Evolutionary conservation across 2,329 filamentous ascomycete genomes (phyloP), one percentile per base, ranked within the genome.

Genomic region (Ceratocystis destructans): DNA sequence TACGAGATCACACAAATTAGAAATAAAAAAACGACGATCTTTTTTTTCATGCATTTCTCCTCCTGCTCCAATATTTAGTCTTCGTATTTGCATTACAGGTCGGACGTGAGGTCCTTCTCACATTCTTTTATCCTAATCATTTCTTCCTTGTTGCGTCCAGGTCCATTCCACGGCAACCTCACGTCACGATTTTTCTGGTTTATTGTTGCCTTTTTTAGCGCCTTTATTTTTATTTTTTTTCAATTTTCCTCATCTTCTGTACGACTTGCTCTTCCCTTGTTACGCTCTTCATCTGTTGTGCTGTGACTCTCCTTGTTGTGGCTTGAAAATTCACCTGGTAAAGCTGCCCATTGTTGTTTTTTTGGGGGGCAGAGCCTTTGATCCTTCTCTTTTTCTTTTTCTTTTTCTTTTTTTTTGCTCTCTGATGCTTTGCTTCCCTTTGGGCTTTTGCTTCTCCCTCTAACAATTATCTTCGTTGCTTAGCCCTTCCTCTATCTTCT

Each of bases 1-100:
- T 20, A 10, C 55, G 15, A 59, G 25, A 8, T 3, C 28, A 37
- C 55, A 59, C 20, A 25, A 31, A 59, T 37, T 7, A 33, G 33
- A 33, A 57, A 57, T 5, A 37, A 37, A 20, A 59, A 59, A 20
- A 59, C 55, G 55, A 37, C 55, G 55, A 59, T 59, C 55, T 59
- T 59, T n/a, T 55, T 22, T 28, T 15, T 55, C 20, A 0, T 15
- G 1, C 15, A 17, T 17, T 15, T 25, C 12, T 28, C 50, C 12
- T 25, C 22, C 20, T 6, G 12, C 22, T 33, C 5, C 28, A n/a
- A n/a, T 22, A 22, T 22, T 48, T 10, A n/a, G 46, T 22, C 20
- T 50, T 25, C 48, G 48, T 25, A 50, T 50, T 50, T 50, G n/a
- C 20, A 50, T 50, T 50, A 6, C 20, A 50, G n/a, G 48, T 5